Conservation (phyloP, 108 stramenopile genomes). For the Nitzschia palea region DNA sequence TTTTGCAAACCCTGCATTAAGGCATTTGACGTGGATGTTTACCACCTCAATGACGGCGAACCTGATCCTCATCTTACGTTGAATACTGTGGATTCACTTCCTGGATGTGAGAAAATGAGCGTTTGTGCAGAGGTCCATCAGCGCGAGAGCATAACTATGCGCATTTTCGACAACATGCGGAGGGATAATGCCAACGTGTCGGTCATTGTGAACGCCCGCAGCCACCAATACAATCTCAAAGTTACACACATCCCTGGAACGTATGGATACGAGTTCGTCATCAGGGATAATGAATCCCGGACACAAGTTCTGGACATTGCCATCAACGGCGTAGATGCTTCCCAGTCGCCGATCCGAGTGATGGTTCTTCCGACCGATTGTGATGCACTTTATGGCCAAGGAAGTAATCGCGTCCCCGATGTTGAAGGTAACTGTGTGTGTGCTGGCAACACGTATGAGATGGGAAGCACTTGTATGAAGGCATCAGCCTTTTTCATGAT, state of each 20-base stretch:
- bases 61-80: background rate
- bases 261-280: constrained; percentile 17
- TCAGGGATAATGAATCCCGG: constrained; percentile 1
- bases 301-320: constrained; percentile 23
- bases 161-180: constrained; percentile 16
- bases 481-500: background rate
- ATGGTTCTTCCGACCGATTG: constrained; percentile 8
- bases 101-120: constrained; percentile 29
- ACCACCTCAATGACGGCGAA: background rate
- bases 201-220: background rate
- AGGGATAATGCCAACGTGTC: background rate
- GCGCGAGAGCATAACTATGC: background rate
- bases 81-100: background rate
- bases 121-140: constrained; percentile 20
- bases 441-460: background rate
- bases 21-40: constrained; percentile 30
- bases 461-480: background rate
- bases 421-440: constrained; percentile 10
- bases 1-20: constrained; percentile 32
- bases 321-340: constrained; percentile 21
- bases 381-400: background rate
- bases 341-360: constrained; percentile 30
- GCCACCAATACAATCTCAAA: background rate
- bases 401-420: constrained; percentile 8
- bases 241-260: background rate